Base-by-base conservation (phyloP, 1,139 yeast species). In the Pichia terricola region DNA sequence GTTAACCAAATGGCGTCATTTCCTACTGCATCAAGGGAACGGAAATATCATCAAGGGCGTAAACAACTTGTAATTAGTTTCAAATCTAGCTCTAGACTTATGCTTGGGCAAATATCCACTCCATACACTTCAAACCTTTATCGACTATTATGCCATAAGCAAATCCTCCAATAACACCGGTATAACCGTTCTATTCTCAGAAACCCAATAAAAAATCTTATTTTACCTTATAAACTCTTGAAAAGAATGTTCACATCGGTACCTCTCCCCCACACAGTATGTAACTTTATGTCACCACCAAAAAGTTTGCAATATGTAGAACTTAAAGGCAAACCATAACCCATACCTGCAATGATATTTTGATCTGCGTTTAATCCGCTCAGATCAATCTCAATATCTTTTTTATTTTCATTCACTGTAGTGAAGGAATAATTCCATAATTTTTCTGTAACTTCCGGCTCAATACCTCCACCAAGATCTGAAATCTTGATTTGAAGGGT, bases 281-380 rank as follows among this genome's bases (percentile, higher is more conserved):
- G 95, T 35, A 89, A 69, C 36, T 81, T 80, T 50, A 89, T 72
- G 62, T 73, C 76, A 1, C 97, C 97, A 36, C 79, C 80, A 58
- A 81, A 80, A 56, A 79, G 71, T 57, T 77, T 81, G 34, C 81
- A 76, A 55, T 81, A 81, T 0, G 84, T 81, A 56, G 77, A 75
- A 65, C 91, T 85, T 49, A 89, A 67, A 1, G 97, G 97, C 43
- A 89, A 64, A 0, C 98, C 98, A 59, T 87, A 89, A 0, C 98
- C 98, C 85, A 91, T 82, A 0, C 98, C 98, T 0, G 96, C 96
- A 33, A 88, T 86, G 25, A 76, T 75, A 55, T 83, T 83, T 10
- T 26, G 4, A 26, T 38, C 22, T 22, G n/a, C 6, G 25, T 26
- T 31, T 3, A 82, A 83, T 7, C 39, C 34, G 9, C 26, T 26